phyloP scores from a whole-genome alignment of 805 yeast species.

The Lipomyces anomalus region DNA sequence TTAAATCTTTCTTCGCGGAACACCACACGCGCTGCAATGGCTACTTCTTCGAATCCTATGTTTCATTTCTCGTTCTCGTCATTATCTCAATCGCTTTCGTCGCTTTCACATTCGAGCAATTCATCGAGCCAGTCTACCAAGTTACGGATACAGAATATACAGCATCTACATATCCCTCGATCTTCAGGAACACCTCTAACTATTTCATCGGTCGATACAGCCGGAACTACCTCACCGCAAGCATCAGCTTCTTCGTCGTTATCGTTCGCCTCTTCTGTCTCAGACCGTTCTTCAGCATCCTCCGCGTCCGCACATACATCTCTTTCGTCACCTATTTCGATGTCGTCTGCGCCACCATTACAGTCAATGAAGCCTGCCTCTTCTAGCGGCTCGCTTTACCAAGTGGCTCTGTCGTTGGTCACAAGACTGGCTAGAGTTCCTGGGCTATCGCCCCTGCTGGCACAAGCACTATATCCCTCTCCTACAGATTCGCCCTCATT shows the following conservation, averaged over 20 bases:
- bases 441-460: constrained; percentile 15
- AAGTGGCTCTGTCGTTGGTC: constrained; percentile 26
- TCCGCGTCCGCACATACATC: neutral
- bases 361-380: constrained; percentile 17
- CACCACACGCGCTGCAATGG: neutral
- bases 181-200: too few relatives aligned
- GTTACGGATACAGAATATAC: neutral
- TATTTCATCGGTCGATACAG: neutral
- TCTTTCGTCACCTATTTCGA: neutral
- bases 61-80: neutral
- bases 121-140: neutral
- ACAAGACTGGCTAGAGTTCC: constrained; percentile 26
- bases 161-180: neutral
- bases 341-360: neutral
- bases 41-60: neutral
- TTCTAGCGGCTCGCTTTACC: constrained; percentile 27
- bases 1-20: too few relatives aligned
- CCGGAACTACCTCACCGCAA: neutral
- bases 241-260: constrained; percentile 4
- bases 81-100: neutral
- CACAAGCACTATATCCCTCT: constrained; percentile 16
- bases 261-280: constrained; percentile 5
- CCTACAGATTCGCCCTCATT: constrained; percentile 19
- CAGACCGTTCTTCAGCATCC: neutral
- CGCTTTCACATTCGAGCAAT: neutral